phyloP scores from a whole-genome alignment of 257 asterid genomes.

The Verbena officinalis region DNA sequence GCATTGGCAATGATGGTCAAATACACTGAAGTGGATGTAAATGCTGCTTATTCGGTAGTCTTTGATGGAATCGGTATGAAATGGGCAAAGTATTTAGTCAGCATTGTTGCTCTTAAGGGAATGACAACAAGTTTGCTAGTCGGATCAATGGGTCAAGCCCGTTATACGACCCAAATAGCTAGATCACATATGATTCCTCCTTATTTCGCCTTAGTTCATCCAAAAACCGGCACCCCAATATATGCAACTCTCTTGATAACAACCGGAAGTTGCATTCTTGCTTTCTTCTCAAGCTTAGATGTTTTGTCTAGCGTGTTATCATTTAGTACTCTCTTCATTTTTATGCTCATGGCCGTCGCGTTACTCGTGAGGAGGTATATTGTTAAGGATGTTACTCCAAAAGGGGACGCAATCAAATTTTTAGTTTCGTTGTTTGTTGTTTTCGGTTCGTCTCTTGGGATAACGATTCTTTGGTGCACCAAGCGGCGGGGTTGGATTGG shows the following conservation, averaged over 20 bases:
- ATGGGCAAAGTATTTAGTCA: slow-evolving; percentile 90
- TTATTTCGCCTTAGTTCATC: slow-evolving; percentile 82
- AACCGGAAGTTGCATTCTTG: slow-evolving; percentile 65
- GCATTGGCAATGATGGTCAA: slow-evolving; percentile 76
- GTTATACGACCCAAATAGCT: slow-evolving; percentile 96
- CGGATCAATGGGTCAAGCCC: slow-evolving; percentile 96
- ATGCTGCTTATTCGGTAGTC: slow-evolving; percentile 83
- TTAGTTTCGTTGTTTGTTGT: slow-evolving; percentile 45
- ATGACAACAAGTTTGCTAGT: slow-evolving; percentile 96
- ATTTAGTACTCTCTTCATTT: slow-evolving; percentile 82
- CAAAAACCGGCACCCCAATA: slow-evolving; percentile 81
- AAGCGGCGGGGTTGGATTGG: slow-evolving; percentile 50
- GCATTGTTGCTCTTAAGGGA: slow-evolving; percentile 83
- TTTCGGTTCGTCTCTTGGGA: slow-evolving; percentile 61
- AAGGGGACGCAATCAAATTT: slow-evolving; percentile 48
- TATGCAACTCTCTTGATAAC: slow-evolving; percentile 83
- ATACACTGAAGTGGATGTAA: slow-evolving; percentile 69
- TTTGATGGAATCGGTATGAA: slow-evolving; percentile 70
- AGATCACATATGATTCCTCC: slow-evolving; percentile 95
- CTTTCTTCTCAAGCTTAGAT: slow-evolving; percentile 87
- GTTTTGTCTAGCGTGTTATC: slow-evolving; percentile 83
- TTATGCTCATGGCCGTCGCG: slow-evolving; percentile 99
- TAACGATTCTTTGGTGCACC: slow-evolving; percentile 56
- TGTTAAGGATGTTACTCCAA: slow-evolving; percentile 65
- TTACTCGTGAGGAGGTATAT: slow-evolving; percentile 81